These are phyloP conservation scores for Forsythia suspensa DNA, from an alignment of 257 asterid genomes.

Conservation along the genomic window DNA sequence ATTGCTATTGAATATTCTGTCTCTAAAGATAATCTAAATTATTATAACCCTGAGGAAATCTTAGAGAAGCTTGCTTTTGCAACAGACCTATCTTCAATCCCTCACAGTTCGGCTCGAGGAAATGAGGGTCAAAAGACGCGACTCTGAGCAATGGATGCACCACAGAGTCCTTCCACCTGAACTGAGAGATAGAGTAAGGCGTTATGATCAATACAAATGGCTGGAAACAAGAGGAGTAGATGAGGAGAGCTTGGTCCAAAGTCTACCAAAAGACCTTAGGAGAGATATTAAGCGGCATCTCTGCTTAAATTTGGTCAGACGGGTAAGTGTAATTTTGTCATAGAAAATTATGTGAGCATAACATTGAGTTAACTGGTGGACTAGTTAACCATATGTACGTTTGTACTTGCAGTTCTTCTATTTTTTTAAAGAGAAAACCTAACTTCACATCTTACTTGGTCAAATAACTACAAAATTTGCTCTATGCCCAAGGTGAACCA, in stretches of 20 bases:
- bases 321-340: conserved; percentile 48
- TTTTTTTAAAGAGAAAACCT: background rate
- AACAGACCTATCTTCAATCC: conserved; percentile 95
- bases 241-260: conserved; percentile 86
- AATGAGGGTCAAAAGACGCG: conserved; percentile 89
- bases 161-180: conserved; percentile 90
- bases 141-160: conserved; percentile 99
- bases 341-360: background rate
- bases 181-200: conserved; percentile 80
- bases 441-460: background rate
- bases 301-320: conserved; percentile 78
- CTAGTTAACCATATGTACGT: background rate
- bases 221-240: conserved; percentile 92
- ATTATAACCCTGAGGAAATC: background rate
- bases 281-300: conserved; percentile 94
- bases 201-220: conserved; percentile 94
- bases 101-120: conserved; percentile 86
- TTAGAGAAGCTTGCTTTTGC: conserved; percentile 18
- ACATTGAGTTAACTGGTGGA: background rate
- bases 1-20: no score
- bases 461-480: background rate
- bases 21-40: no score
- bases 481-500: background rate
- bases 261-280: conserved; percentile 85
- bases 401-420: background rate